These are phyloP conservation scores for Raffaelea arxii DNA, from an alignment of 2,329 filamentous ascomycete species.

Conservation along the genomic window DNA sequence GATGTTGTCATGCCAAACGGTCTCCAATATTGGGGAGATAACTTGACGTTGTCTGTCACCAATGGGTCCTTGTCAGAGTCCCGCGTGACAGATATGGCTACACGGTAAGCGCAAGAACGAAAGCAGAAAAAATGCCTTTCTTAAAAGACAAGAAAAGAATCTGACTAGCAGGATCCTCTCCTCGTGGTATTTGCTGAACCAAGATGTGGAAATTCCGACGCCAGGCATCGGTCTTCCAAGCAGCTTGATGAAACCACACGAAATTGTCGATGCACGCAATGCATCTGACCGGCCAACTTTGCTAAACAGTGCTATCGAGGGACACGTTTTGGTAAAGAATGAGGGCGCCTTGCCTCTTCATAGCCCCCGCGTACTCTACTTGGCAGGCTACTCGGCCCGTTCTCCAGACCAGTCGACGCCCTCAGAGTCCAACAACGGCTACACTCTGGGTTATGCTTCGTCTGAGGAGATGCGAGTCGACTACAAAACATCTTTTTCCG, in stretches of 20 bases:
- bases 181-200: slow-evolving; percentile 44
- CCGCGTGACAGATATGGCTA: slow-evolving; percentile 59
- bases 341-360: slow-evolving; percentile 43
- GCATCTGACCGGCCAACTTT: slow-evolving; percentile 29
- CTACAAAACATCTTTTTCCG: not conserved
- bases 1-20: slow-evolving; percentile 59
- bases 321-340: slow-evolving; percentile 56
- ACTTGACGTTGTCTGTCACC: slow-evolving; percentile 61
- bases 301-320: slow-evolving; percentile 46
- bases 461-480: not conserved
- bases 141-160: not conserved
- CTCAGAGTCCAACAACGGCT: not conserved
- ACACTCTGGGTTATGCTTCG: not conserved
- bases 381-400: not conserved
- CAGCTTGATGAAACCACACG: slow-evolving; percentile 37
- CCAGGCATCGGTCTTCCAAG: slow-evolving; percentile 41
- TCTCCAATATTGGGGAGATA: slow-evolving; percentile 37
- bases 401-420: not conserved
- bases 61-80: slow-evolving; percentile 66
- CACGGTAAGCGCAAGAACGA: slow-evolving; percentile 17
- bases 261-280: slow-evolving; percentile 43
- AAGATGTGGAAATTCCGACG: slow-evolving; percentile 34
- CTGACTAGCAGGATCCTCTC: slow-evolving; percentile 29
- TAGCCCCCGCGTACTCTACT: not conserved
- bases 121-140: not conserved